phyloP scores from a whole-genome alignment of 1,284 basidiomycete genomes.

The Sutorius eximius region DNA sequence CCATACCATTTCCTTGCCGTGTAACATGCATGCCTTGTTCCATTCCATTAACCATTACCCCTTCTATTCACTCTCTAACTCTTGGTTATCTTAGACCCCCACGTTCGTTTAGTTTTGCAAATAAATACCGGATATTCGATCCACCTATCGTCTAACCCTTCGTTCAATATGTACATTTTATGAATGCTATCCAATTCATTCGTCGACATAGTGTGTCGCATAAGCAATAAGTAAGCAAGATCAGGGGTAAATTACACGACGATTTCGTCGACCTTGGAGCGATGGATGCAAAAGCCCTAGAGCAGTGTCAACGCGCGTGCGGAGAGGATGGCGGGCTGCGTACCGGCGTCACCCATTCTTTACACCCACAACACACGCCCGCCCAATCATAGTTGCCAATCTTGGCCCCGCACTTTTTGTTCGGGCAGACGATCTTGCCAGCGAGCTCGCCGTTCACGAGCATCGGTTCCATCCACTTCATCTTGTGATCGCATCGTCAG shows the following conservation, averaged over 20 bases:
- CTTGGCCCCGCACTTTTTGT: conserved; percentile 85
- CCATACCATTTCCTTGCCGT: conserved; percentile 13
- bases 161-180: conserved; percentile 23
- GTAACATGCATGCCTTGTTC: conserved; percentile 15
- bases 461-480: conserved; percentile 93
- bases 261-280: conserved; percentile 90
- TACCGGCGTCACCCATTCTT: conserved; percentile 88
- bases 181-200: conserved; percentile 21
- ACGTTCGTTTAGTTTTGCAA: conserved; percentile 22
- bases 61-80: not conserved
- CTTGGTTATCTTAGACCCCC: conserved; percentile 5
- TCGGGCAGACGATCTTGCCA: conserved; percentile 91
- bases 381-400: conserved; percentile 98
- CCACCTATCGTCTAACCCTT: conserved; percentile 24
- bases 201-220: not conserved
- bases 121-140: conserved; percentile 17
- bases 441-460: conserved; percentile 72
- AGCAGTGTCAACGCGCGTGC: not conserved
- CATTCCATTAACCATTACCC: no score
- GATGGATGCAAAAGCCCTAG: conserved; percentile 86
- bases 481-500: conserved; percentile 40
- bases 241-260: conserved; percentile 28
- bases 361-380: conserved; percentile 89
- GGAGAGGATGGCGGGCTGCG: not conserved
- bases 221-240: not conserved